Conservation (phyloP, 805 yeast genomes). For the Ogataea zsoltii region DNA sequence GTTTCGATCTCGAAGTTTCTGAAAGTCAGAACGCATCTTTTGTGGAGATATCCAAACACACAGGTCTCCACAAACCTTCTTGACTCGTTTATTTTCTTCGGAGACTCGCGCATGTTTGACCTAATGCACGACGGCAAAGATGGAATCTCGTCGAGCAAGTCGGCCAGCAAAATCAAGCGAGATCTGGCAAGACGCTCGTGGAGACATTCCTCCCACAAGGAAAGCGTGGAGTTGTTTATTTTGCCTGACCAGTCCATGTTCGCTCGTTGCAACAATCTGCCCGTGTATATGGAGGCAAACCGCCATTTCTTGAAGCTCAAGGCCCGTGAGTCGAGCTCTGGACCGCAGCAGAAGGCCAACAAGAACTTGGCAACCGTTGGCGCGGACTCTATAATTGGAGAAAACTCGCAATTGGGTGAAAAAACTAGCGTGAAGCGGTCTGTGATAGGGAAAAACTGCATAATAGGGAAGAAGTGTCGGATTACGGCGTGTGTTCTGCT, state of each 20-base stretch:
- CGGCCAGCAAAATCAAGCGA: slow-evolving; percentile 70
- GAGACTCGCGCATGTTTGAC: slow-evolving; percentile 52
- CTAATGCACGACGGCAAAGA: slow-evolving; percentile 44
- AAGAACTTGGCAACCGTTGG: slow-evolving; percentile 76
- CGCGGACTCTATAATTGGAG: slow-evolving; percentile 80
- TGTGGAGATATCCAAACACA: slow-evolving; percentile 84
- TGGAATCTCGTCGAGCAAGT: slow-evolving; percentile 37
- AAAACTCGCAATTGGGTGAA: slow-evolving; percentile 68
- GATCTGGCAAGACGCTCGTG: slow-evolving; percentile 91
- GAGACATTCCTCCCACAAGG: slow-evolving; percentile 65
- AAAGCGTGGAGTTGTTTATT: slow-evolving; percentile 67
- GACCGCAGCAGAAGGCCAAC: slow-evolving; percentile 10
- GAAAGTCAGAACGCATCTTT: slow-evolving; percentile 78
- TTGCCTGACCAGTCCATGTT: slow-evolving; percentile 71
- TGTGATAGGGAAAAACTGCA: slow-evolving; percentile 73
- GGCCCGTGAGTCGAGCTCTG: slow-evolving; percentile 41
- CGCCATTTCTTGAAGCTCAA: slow-evolving; percentile 68
- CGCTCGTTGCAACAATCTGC: slow-evolving; percentile 73
- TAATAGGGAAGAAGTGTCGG: slow-evolving; percentile 82
- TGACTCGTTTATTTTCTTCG: slow-evolving; percentile 71
- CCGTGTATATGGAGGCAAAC: slow-evolving; percentile 88
- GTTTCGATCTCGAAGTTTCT: slow-evolving; percentile 73
- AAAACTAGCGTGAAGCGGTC: slow-evolving; percentile 84
- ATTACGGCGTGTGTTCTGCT: slow-evolving; percentile 83
- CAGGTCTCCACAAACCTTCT: slow-evolving; percentile 74